A percentile compares a stretch with the other conserved stretches of the same genome.
These are phyloP conservation scores for Oxytropis ochrocephala DNA, from an alignment of 306 rosid species.

Conservation along the genomic window DNA sequence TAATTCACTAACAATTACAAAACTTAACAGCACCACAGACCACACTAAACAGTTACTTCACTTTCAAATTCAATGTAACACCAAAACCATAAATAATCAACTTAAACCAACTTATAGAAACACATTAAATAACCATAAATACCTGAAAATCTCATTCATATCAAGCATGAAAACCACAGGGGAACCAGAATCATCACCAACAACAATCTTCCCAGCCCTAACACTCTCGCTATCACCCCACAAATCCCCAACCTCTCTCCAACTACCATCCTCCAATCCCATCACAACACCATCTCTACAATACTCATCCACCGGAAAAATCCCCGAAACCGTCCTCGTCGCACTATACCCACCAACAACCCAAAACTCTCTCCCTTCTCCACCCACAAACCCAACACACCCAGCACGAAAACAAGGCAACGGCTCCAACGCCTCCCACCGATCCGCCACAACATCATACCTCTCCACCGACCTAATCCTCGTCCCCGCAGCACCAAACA, in stretches of 20 bases:
- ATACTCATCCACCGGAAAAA: constrained; percentile 81
- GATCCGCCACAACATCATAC: constrained; percentile 49
- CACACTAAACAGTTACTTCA: background rate
- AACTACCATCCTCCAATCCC: constrained; percentile 48
- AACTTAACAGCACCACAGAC: background rate
- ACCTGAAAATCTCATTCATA: constrained; percentile 68
- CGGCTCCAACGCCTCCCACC: constrained; percentile 68
- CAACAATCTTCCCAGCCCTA: constrained; percentile 67
- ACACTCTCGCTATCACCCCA: constrained; percentile 59
- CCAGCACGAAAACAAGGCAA: constrained; percentile 74
- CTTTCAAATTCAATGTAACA: background rate
- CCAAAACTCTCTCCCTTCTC: constrained; percentile 61
- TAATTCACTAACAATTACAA: background rate
- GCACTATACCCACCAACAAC: constrained; percentile 89
- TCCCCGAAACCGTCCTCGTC: constrained; percentile 65
- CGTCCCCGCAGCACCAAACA: constrained; percentile 70
- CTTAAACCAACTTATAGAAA: background rate
- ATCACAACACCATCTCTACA: constrained; percentile 57
- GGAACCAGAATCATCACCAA: constrained; percentile 30
- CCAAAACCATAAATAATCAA: background rate
- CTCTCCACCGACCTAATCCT: constrained; percentile 63
- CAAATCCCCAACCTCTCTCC: constrained; percentile 73
- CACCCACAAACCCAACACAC: constrained; percentile 67
- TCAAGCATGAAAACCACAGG: constrained; percentile 77
- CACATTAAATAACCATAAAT: background rate